Conservation (phyloP, 2,329 filamentous ascomycete genomes). For the Hymenoscyphus fraxineus region DNA sequence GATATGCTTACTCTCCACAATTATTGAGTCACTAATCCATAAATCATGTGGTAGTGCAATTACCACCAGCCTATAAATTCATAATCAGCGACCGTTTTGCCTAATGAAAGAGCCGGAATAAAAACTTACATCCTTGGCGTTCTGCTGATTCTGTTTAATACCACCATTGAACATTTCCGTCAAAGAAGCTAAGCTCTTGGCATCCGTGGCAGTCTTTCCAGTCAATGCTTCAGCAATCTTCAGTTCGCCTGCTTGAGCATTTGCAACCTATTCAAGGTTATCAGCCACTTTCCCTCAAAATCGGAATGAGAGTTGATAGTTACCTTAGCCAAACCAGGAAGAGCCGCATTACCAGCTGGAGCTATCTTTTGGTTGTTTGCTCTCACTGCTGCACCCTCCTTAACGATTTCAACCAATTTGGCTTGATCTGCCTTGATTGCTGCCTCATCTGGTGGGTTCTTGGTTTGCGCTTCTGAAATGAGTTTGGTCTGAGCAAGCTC, state of each 20-base stretch:
- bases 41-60: neutral
- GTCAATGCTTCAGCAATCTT: slow-evolving; percentile 17
- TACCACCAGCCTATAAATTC: neutral
- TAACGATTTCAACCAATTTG: slow-evolving; percentile 20
- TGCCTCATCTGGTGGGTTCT: neutral
- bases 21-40: neutral
- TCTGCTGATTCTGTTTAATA: slow-evolving; percentile 21
- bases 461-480: slow-evolving; percentile 11
- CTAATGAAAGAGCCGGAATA: neutral
- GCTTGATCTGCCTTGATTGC: slow-evolving; percentile 13
- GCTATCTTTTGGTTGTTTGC: slow-evolving; percentile 18
- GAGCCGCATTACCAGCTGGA: slow-evolving; percentile 14
- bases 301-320: neutral
- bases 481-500: slow-evolving; percentile 16
- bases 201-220: slow-evolving; percentile 14
- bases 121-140: slow-evolving; percentile 19
- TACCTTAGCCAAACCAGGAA: slow-evolving; percentile 17
- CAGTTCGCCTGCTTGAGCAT: slow-evolving; percentile 16
- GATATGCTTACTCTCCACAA: neutral
- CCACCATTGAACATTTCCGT: slow-evolving; percentile 17
- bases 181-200: slow-evolving; percentile 11
- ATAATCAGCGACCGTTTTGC: neutral
- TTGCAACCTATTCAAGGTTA: slow-evolving; percentile 13
- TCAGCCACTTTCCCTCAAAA: neutral
- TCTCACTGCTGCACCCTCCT: slow-evolving; percentile 13